Base-by-base conservation (phyloP, 2,329 filamentous ascomycete species). In the Ophiostoma himal-ulmi region DNA sequence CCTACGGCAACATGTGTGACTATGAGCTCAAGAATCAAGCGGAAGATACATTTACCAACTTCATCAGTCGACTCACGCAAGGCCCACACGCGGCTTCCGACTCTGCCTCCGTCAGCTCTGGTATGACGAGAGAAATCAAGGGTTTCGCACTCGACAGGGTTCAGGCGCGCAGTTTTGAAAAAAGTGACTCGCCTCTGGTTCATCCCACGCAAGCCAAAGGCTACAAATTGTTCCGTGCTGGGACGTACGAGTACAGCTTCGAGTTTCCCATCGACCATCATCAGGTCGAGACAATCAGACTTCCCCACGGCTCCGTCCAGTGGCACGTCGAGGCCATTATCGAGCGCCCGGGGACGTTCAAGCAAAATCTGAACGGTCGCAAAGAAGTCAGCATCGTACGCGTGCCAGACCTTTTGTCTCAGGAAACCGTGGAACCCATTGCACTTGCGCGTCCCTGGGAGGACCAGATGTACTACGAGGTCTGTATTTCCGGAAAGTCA, bases 371-470 rank as follows among this genome's bases (percentile, higher is more conserved):
- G 1, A 85, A 93, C 70, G 94, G 94, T 54, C 85, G 83, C 62
- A 92, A 93, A 77, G 93, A 97, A 78, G 89, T 97, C 2, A 86
- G 86, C 10, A 88, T 97, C 67, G 92, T 97, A 69, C 89, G 94
- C 64, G 89, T 95, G 3, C 94, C 94, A 0, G 88, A 94, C 67
- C 93, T 96, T 79, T 87, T 93, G 65, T 97, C 93, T 0, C 83
- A 97, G 34, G 94, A 97, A 79, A 93, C 93, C 79, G 90, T 93
- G 36, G 94, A 97, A 77, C 94, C 94, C 2, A 97, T 97, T 75
- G 94, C 93, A 13, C 97, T 97, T 76, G 94, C 91, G 74, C 85
- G 94, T 26, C 93, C 92, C 73, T 97, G 94, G 94, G 94, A 97
- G 78, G 93, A 97, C 75, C 94, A 97, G 77, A 83, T 97, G 41